Evolutionary conservation across 352 stramenopile genomes (phyloP), one percentile per base, ranked within the genome.

Genomic region (Phytophthora pistaciae): DNA sequence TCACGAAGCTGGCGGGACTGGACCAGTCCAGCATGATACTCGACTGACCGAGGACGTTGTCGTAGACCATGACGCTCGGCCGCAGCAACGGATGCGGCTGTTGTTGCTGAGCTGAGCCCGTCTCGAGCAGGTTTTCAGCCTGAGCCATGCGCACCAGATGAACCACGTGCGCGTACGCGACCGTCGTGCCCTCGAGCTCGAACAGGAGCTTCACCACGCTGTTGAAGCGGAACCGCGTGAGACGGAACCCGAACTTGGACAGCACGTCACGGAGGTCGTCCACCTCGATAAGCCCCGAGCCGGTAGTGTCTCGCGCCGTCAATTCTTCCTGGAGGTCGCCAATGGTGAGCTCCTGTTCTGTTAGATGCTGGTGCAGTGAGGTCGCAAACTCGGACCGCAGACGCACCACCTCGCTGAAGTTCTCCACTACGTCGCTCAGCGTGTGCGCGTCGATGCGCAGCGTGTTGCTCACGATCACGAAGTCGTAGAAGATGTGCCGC

Each of bases 181-280:
- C 68, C 0, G 52, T 67, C 31, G 70, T 79, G 23, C 66, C 77
- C 25, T 77, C 40, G 0, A 91, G 59, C 18, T 71, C 36, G 31
- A 91, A 91, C 13, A 92, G 53, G 42, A 92, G 59, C 72, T 85
- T 82, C 5, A 84, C 79, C 56, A 92, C 80, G 21, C 70, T 84
- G 64, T 90, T 88, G 68, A 91, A 91, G 18, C 80, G 81, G n/a
- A 82, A 90, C 20, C 78, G 68, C 42, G 84, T 88, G 16, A 91
- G 46, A 20, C 66, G 68, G 56, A 87, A 86, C n/a, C 82, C 80
- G 23, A 89, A 80, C 31, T 63, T 71, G 3, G 56, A 53, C 5
- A 91, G 55, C 20, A 87, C 79, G 13, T 75, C 50, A 0, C 82
- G 78, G 4, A 90, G 60, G 44, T 84, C 64, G 31, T 87, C 77